A percentile compares a stretch with the other conserved stretches of the same genome.
Conservation (phyloP, 352 stramenopile genomes). For the Phytopythium vexans region DNA sequence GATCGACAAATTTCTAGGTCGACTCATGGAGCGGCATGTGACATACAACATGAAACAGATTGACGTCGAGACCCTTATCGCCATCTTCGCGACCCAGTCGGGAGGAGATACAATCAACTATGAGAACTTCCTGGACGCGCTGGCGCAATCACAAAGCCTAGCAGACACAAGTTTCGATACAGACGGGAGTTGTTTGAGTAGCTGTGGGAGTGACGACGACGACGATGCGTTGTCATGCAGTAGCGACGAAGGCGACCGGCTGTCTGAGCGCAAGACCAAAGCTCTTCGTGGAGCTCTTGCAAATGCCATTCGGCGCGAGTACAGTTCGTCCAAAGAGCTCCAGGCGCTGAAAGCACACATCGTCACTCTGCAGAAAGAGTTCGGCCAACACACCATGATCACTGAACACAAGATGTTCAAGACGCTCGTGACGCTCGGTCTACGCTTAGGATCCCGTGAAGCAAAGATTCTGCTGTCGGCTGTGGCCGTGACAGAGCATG, state of each 20-base stretch:
- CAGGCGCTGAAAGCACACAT: slow-evolving; percentile 29
- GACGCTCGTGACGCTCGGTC: slow-evolving; percentile 31
- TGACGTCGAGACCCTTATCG: slow-evolving; percentile 27
- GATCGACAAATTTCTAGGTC: slow-evolving; percentile 72
- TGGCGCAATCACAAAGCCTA: slow-evolving; percentile 33
- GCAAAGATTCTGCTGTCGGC: slow-evolving; percentile 36
- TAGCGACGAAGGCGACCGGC: slow-evolving; percentile 38
- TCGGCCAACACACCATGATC: slow-evolving; percentile 16
- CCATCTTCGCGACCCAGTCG: neutral
- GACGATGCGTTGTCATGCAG: slow-evolving; percentile 30
- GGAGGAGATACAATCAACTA: slow-evolving; percentile 36
- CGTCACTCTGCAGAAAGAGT: slow-evolving; percentile 14
- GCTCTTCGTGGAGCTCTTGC: slow-evolving; percentile 21
- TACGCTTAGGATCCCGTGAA: slow-evolving; percentile 55
- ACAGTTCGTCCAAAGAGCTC: slow-evolving; percentile 32
- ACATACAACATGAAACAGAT: slow-evolving; percentile 70
- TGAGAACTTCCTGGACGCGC: slow-evolving; percentile 44
- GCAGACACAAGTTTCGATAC: slow-evolving; percentile 2
- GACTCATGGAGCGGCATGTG: slow-evolving; percentile 44
- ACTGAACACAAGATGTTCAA: slow-evolving; percentile 70
- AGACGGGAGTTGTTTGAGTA: slow-evolving; percentile 13
- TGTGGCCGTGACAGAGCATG: slow-evolving; percentile 25
- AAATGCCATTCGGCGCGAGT: slow-evolving; percentile 30
- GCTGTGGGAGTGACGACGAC: slow-evolving; percentile 22
- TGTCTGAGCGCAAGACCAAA: slow-evolving; percentile 21